Base-by-base conservation (phyloP, 352 stramenopile species). In the Globisporangium recalcitrans region DNA sequence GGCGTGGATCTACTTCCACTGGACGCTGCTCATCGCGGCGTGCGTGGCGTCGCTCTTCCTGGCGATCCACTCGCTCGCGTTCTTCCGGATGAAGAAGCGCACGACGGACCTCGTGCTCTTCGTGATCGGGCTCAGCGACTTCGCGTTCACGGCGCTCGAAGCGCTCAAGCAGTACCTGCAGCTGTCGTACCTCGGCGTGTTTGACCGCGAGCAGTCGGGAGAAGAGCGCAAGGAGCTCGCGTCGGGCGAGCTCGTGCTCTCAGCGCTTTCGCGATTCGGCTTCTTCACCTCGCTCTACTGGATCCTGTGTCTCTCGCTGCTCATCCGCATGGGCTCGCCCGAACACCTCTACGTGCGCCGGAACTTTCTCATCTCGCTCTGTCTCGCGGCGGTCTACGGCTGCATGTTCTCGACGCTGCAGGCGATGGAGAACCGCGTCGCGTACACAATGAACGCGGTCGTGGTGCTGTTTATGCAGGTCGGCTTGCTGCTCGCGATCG, bases 221-320 rank as follows among this genome's bases (percentile, higher is more conserved):
- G 4, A 55, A 29, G 19, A 26, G 27, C 19, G 65, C 24, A 36
- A 58, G 31, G 42, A 46, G 34, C 42, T 61, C 68, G 77, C 32
- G 1, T n/a, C 55, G 7, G 31, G 48, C 26, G 67, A 73, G 51
- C 36, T 78, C 42, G 36, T 75, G 21, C 38, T 85, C 29, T 74
- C 73, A 31, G 60, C 80, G 36, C 58, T 87, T n/a, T 68, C 71
- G 19, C 81, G 81, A 56, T 83, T 80, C 59, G 67, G 71, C 56
- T 85, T 90, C 67, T 88, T 88, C 73, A 88, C 86, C 75, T 90
- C 81, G 44, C 61, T 90, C 32, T 90, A 80, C 55, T 90, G 81
- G 81, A 74, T 88, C 64, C 61, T 76, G 38, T 88, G 76, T 53
- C 71, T 90, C 31, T 90, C 81, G 70, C 62, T 88, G 69, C 73